Conservation (phyloP, 371 early-diverging fungal genomes). For the Mortierella sp. region DNA sequence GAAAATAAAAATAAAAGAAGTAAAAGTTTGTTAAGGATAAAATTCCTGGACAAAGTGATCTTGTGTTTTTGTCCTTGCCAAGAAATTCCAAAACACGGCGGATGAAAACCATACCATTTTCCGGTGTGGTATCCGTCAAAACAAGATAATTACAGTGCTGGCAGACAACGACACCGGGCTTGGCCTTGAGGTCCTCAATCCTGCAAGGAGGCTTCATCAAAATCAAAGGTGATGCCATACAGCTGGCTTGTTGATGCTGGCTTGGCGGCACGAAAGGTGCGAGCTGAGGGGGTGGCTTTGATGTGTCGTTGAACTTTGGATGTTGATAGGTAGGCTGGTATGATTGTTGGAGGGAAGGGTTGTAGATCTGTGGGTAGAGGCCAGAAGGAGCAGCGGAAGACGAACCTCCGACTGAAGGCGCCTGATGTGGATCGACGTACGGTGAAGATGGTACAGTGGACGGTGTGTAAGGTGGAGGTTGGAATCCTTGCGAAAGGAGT, state of each 20-base stretch:
- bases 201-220: constrained; percentile 33
- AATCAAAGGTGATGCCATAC: constrained; percentile 34
- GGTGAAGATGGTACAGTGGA: constrained; percentile 47
- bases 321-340: constrained; percentile 35
- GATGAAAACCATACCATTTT: constrained; percentile 27
- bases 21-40: neutral
- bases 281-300: constrained; percentile 32
- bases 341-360: constrained; percentile 5
- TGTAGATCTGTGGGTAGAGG: constrained; percentile 23
- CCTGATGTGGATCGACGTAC: constrained; percentile 24
- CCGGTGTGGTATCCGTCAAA: constrained; percentile 41
- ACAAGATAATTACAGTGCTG: constrained; percentile 42
- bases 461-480: constrained; percentile 52
- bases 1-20: too few species aligned
- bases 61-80: too few species aligned
- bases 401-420: constrained; percentile 10
- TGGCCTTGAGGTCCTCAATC: constrained; percentile 36
- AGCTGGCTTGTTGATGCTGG: constrained; percentile 6
- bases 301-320: constrained; percentile 19
- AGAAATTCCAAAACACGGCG: neutral
- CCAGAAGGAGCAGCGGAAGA: constrained; percentile 14
- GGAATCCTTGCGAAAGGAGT: constrained; percentile 24
- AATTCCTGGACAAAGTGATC: too few species aligned
- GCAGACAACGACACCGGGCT: constrained; percentile 43
- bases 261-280: constrained; percentile 4